These are phyloP conservation scores for Comarum palustre DNA, from an alignment of 306 rosid genomes.

Conservation along the genomic window DNA sequence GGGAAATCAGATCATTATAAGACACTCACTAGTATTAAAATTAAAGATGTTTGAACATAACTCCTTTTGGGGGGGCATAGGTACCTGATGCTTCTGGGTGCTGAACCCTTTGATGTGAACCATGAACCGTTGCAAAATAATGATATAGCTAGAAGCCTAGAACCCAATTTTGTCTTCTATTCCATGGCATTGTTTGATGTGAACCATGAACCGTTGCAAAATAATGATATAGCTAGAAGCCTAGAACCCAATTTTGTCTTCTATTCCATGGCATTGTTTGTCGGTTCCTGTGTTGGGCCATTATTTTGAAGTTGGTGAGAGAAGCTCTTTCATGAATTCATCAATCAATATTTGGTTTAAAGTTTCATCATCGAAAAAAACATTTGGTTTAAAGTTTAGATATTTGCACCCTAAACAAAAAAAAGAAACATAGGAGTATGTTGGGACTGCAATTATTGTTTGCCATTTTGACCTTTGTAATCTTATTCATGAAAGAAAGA, in stretches of 20 bases:
- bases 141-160: neutral
- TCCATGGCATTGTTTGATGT: neutral
- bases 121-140: neutral
- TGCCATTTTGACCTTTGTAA: conserved; percentile 9
- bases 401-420: neutral
- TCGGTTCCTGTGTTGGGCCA: neutral
- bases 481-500: neutral
- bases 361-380: too few species aligned
- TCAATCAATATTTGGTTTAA: neutral
- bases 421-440: neutral
- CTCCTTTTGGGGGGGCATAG: neutral
- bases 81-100: neutral
- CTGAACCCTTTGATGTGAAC: neutral
- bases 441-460: neutral
- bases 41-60: neutral
- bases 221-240: neutral
- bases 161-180: neutral
- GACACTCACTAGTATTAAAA: neutral
- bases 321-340: neutral
- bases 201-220: too few species aligned
- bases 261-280: neutral
- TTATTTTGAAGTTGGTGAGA: neutral
- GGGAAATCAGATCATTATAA: neutral
- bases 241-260: neutral
- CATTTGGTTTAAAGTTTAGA: neutral